A percentile compares a stretch with the other conserved stretches of the same genome.
Evolutionary conservation across 2,329 filamentous ascomycete genomes (phyloP).

Genomic region (Thermothelomyces thermophilus): DNA sequence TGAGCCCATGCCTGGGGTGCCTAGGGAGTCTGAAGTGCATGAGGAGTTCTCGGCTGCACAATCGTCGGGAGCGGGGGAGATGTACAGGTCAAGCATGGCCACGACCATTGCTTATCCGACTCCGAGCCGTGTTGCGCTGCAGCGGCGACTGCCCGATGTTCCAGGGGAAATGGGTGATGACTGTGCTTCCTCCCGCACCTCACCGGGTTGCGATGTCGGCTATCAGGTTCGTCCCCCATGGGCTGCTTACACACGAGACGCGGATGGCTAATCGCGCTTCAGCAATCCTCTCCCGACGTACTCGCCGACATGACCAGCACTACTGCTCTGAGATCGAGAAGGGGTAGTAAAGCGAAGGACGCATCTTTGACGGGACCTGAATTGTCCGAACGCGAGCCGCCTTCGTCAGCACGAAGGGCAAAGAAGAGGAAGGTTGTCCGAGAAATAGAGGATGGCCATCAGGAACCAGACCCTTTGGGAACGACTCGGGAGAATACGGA

Average conservation of each 20-base stretch:
- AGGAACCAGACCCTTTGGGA: background rate
- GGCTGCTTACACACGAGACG: background rate
- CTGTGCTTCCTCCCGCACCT: background rate
- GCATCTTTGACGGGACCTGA: background rate
- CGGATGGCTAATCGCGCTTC: background rate
- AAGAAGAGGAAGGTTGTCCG: slow-evolving; percentile 13
- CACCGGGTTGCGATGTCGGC: background rate
- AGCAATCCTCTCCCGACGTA: slow-evolving; percentile 27
- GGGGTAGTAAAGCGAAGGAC: slow-evolving; percentile 8
- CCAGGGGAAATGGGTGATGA: background rate
- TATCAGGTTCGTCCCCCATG: slow-evolving; percentile 1
- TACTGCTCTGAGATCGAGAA: slow-evolving; percentile 3
- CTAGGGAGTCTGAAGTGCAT: too few relatives aligned
- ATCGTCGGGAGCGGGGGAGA: slow-evolving; percentile 5
- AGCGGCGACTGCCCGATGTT: slow-evolving; percentile 9
- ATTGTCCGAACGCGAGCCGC: slow-evolving; percentile 1
- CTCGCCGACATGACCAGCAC: slow-evolving; percentile 16
- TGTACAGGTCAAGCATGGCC: slow-evolving; percentile 27
- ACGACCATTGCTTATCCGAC: slow-evolving; percentile 33
- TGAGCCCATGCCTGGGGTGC: slow-evolving; percentile 14
- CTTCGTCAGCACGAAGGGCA: slow-evolving; percentile 6
- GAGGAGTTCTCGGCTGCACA: slow-evolving; percentile 6
- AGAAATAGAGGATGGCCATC: slow-evolving; percentile 6
- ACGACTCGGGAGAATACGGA: background rate
- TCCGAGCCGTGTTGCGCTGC: slow-evolving; percentile 28